Conservation (phyloP, 352 stramenopile species). For the Phytophthora podocarpi region DNA sequence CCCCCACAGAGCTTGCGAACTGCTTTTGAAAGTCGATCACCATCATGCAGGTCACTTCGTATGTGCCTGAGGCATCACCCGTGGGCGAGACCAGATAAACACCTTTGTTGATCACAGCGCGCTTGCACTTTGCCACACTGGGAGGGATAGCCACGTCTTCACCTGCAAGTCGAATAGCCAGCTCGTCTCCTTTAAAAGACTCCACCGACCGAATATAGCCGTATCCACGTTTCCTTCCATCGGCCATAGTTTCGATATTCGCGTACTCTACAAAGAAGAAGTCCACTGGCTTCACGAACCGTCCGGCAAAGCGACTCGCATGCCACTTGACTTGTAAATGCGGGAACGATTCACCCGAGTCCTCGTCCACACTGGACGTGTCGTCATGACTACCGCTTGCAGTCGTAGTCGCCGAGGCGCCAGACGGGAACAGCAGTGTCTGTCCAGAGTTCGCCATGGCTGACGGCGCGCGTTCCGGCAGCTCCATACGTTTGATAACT, state of each 20-base stretch:
- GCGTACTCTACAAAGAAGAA: slow-evolving; percentile 90
- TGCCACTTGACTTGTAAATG: slow-evolving; percentile 88
- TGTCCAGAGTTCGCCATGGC: slow-evolving; percentile 22
- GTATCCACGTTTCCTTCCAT: slow-evolving; percentile 71
- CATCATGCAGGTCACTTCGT: slow-evolving; percentile 87
- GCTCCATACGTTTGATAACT: slow-evolving; percentile 82
- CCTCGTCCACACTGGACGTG: slow-evolving; percentile 52
- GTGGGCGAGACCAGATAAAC: slow-evolving; percentile 67
- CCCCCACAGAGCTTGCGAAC: slow-evolving; percentile 58
- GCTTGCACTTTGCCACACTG: slow-evolving; percentile 88
- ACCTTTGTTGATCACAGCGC: slow-evolving; percentile 83
- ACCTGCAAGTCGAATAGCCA: slow-evolving; percentile 66
- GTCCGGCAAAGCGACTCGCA: slow-evolving; percentile 78
- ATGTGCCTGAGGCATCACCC: slow-evolving; percentile 42
- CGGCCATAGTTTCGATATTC: slow-evolving; percentile 72
- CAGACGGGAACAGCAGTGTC: slow-evolving; percentile 30
- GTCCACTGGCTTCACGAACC: slow-evolving; percentile 84
- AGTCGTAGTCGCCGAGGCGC: slow-evolving; percentile 33
- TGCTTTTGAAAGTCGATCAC: slow-evolving; percentile 88
- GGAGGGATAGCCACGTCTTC: slow-evolving; percentile 69
- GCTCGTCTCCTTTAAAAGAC: slow-evolving; percentile 83
- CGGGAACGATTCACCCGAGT: slow-evolving; percentile 51
- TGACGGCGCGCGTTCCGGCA: slow-evolving; percentile 33
- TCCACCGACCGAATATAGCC: slow-evolving; percentile 83
- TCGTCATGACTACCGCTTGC: slow-evolving; percentile 44